Evolutionary conservation across 1,284 basidiomycete species (phyloP).

Genomic region (Uromyces viciae-fabae): DNA sequence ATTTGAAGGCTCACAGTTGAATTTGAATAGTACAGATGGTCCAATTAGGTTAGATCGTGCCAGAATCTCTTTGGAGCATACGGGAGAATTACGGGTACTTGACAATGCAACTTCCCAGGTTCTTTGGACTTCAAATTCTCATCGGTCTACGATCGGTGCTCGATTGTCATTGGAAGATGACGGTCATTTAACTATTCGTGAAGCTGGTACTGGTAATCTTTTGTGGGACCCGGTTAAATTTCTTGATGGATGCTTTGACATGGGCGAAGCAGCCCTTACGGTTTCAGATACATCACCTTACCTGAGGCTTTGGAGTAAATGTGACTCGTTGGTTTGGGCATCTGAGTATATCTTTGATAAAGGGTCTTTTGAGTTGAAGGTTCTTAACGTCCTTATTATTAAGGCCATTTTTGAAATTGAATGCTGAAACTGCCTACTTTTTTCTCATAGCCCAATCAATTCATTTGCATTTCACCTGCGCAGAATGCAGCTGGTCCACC

Average conservation of each 20-base stretch:
- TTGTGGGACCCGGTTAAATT: constrained; percentile 38
- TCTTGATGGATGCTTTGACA: constrained; percentile 7
- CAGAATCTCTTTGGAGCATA: constrained; percentile 1
- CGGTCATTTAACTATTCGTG: constrained; percentile 35
- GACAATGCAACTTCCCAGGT: constrained; percentile 10
- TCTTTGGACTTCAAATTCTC: constrained; percentile 34
- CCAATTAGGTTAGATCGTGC: constrained; percentile 18
- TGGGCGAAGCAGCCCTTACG: constrained; percentile 16
- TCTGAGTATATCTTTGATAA: constrained; percentile 37
- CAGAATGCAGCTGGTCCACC: background rate
- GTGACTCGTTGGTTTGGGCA: constrained; percentile 33
- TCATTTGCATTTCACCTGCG: constrained; percentile 28
- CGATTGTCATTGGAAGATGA: constrained; percentile 11
- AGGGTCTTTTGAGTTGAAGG: constrained; percentile 23
- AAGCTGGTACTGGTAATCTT: constrained; percentile 20
- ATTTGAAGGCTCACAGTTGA: constrained; percentile 21
- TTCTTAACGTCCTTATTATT: background rate
- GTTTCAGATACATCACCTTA: constrained; percentile 32
- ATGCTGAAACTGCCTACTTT: background rate
- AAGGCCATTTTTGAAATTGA: background rate
- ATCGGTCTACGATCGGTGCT: constrained; percentile 19
- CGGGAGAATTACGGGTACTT: constrained; percentile 23
- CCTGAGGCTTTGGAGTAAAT: constrained; percentile 21
- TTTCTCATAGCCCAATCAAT: constrained; percentile 37
- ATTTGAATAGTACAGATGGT: constrained; percentile 6